Evolutionary conservation across 2,329 filamentous ascomycete genomes (phyloP).

Genomic region (Mycosphaerella arachidis): DNA sequence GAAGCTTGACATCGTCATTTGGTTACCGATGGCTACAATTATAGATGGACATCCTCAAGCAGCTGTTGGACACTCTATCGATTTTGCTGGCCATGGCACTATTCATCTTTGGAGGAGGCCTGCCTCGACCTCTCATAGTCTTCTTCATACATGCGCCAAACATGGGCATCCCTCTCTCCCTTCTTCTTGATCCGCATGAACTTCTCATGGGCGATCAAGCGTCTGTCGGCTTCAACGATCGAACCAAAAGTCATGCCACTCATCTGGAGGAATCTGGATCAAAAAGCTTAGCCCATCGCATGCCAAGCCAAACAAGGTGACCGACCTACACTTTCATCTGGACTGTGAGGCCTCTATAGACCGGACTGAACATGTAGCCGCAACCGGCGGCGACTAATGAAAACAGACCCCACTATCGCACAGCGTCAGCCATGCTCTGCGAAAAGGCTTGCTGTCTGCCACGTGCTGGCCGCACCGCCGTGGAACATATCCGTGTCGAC

Average conservation of each 20-base stretch:
- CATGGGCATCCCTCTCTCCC: constrained; percentile 59
- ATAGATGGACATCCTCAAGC: no score
- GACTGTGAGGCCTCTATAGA: constrained; percentile 68
- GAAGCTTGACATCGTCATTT: no score
- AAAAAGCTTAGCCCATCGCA: background rate
- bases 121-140: constrained; percentile 13
- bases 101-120: background rate
- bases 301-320: background rate
- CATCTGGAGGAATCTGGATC: constrained; percentile 70
- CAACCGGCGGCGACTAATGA: constrained; percentile 58
- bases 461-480: background rate
- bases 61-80: no score
- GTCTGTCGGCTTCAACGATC: constrained; percentile 69
- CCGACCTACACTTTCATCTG: constrained; percentile 70
- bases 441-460: background rate
- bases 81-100: background rate
- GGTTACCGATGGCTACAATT: no score
- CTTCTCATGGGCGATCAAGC: constrained; percentile 64
- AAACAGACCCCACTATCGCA: constrained; percentile 60
- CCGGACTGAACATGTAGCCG: constrained; percentile 61
- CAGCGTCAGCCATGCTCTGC: constrained; percentile 5
- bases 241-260: constrained; percentile 77
- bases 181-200: constrained; percentile 61
- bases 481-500: constrained; percentile 5
- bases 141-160: constrained; percentile 48